These are phyloP conservation scores for Dothidotthia symphoricarpi DNA, from an alignment of 2,329 filamentous ascomycete species.

Conservation along the genomic window DNA sequence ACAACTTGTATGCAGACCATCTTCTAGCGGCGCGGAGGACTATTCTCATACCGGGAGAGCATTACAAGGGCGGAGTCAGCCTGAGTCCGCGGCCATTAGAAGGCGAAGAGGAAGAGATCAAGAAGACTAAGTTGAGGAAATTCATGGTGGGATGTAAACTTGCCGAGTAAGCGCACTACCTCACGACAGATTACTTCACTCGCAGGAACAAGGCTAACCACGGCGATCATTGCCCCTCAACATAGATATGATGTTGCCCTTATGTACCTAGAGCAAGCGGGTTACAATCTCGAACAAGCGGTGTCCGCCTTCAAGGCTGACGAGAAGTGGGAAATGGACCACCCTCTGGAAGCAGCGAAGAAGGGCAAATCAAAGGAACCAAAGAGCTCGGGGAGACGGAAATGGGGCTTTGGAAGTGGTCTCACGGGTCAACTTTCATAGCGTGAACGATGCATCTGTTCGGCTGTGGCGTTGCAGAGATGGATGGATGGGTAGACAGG, in stretches of 20 bases:
- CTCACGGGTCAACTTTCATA: constrained; percentile 40
- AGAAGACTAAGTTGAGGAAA: constrained; percentile 67
- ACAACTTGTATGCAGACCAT: constrained; percentile 70
- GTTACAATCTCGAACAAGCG: constrained; percentile 65
- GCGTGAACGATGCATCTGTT: constrained; percentile 1
- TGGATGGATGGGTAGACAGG: too few relatives aligned
- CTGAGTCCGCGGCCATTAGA: constrained; percentile 70
- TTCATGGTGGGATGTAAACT: constrained; percentile 82
- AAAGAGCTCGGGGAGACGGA: constrained; percentile 26
- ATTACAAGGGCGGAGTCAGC: constrained; percentile 65
- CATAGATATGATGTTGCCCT: constrained; percentile 66
- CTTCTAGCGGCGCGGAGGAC: constrained; percentile 68
- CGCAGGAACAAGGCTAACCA: constrained; percentile 30
- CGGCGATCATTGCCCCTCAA: constrained; percentile 33
- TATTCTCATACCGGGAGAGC: constrained; percentile 67
- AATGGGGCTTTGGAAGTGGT: constrained; percentile 39
- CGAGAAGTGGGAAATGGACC: constrained; percentile 70
- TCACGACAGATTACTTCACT: too few relatives aligned
- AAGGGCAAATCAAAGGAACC: constrained; percentile 45
- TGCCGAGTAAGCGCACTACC: constrained; percentile 59
- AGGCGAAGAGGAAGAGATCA: constrained; percentile 69
- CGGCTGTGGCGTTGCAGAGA: too few relatives aligned
- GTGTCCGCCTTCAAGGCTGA: constrained; percentile 66
- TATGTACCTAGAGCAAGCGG: constrained; percentile 69
- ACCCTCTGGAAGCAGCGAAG: constrained; percentile 56